Evolutionary conservation across 2,329 filamentous ascomycete genomes (phyloP), one percentile per base, ranked within the genome.

Genomic region (Trichoderma guizhouense): DNA sequence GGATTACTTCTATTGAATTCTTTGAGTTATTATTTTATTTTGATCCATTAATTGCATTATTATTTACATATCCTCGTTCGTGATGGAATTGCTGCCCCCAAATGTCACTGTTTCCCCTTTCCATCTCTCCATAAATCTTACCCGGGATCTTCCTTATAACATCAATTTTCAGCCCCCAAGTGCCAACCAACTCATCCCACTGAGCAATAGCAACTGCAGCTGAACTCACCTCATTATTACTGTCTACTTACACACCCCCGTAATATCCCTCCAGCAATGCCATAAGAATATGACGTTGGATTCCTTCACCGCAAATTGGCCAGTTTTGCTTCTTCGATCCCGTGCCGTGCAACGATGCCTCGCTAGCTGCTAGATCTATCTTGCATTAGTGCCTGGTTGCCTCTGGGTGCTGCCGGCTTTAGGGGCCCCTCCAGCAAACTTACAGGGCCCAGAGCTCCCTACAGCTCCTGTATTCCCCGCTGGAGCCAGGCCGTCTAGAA

Each of bases 331-430:
- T 36, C 30, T 57, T 21, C 34, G 26, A 64, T 64, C 39, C 58
- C n/a, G n/a, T 43, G 43, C 26, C 55, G 9, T 21, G 39, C 8
- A 64, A 30, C 15, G 53, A 58, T 47, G 34, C 28, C 61, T 62
- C 34, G 32, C 32, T 62, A 62, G 30, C 30, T 18, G 12, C 30
- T 26, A 39, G 63, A 55, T 66, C 55, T 60, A 55, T 66, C 55
- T 60, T 69, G 55, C 65, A 68, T 58, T 68, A 68, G 65, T 60
- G 62, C 61, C 61, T 47, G 39, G 28, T n/a, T 53, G 28, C 62
- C 43, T 53, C 61, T 53, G 34, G 34, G 47, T 3, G 47, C n/a
- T 53, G 62, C 39, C 26, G 12, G 15, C 39, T 26, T 43, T 34
- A 39, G 21, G 51, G 64, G 51, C 21, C 21, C 32, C 64, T 67